Base-by-base conservation (phyloP, 139 green algal genomes). In the Limnomonas spitsbergensis region DNA sequence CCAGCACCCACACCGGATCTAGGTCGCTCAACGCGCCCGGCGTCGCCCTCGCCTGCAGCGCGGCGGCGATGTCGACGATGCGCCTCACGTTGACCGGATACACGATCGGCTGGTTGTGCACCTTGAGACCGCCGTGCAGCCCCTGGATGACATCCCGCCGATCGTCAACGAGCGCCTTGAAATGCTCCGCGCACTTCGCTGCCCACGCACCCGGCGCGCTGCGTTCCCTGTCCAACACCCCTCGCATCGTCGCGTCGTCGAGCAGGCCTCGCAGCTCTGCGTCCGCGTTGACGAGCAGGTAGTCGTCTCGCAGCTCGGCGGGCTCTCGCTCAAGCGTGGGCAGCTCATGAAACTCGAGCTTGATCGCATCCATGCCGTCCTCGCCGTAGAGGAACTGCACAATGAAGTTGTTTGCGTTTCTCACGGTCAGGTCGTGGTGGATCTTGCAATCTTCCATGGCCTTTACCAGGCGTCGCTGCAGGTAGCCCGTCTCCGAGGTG, bases 361-460 rank as follows among this genome's bases (percentile, higher is more conserved):
- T 83, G 20, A 88, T 90, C 26, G 90, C 93, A 66, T 98, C 94
- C 95, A 99, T 98, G 77, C 95, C 95, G 76, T 99, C 95, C 82
- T 98, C 95, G 40, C 95, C 95, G 76, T 99, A 99, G 70, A 98
- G 84, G 79, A 98, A 99, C 90, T 99, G 95, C 40, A 97, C 82
- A 27, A 96, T 88, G 35, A 94, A 88, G 32, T 95, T 95, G 36
- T 89, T 73, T 24, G 85, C 89, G 67, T 97, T 98, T 38, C 96
- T 87, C 61, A 99, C 94, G 0, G 96, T 99, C 42, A 94, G 91
- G 75, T 98, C 96, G 37, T 94, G 88, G 24, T 94, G 94, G 27
- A 73, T 53, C 54, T 74, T 73, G 54, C 53, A 73, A 53, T 80
- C 75, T 36, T 80, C 75, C 75, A 80, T 80, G 3, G 75, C 53